These are phyloP conservation scores for Stygiomarasmius scandens DNA, from an alignment of 1,284 basidiomycete genomes.

Conservation along the genomic window DNA sequence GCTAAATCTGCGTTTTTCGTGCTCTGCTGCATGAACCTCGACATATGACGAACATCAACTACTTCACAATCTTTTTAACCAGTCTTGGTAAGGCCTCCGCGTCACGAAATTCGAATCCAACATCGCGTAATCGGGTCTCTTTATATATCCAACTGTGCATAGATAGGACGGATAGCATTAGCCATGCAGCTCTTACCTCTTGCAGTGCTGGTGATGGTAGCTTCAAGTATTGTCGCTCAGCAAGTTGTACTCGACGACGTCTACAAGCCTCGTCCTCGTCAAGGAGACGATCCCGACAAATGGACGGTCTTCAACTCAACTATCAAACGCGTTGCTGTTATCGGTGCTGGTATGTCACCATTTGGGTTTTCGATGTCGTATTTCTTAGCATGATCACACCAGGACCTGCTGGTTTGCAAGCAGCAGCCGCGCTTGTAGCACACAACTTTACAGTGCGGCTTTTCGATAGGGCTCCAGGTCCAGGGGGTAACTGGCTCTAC, in stretches of 20 bases:
- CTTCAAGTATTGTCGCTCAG: not conserved
- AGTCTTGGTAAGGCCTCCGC: not conserved
- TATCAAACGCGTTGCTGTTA: slow-evolving; percentile 24
- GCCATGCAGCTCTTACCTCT: not conserved
- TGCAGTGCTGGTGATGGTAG: not conserved
- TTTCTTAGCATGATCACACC: not conserved
- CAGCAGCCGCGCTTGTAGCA: slow-evolving; percentile 20
- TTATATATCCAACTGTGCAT: not conserved
- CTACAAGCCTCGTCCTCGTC: not conserved
- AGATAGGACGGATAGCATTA: not conserved
- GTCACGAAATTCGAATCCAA: not conserved
- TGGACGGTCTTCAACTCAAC: slow-evolving; percentile 22
- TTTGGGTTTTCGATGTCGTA: not conserved
- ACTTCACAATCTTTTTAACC: not conserved
- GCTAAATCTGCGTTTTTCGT: not conserved
- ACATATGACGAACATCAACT: not conserved
- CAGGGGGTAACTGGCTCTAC: slow-evolving; percentile 28
- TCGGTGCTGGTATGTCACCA: slow-evolving; percentile 19
- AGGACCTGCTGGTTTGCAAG: slow-evolving; percentile 23
- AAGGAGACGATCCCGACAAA: not conserved
- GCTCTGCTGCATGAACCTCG: not conserved
- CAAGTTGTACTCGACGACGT: slow-evolving; percentile 2
- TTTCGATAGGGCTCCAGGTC: slow-evolving; percentile 25
- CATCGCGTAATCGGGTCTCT: not conserved
- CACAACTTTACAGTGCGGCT: slow-evolving; percentile 25